Evolutionary conservation across 345 rosid species (phyloP), one percentile per base, ranked within the genome.

Genomic region (Adansonia digitata): DNA sequence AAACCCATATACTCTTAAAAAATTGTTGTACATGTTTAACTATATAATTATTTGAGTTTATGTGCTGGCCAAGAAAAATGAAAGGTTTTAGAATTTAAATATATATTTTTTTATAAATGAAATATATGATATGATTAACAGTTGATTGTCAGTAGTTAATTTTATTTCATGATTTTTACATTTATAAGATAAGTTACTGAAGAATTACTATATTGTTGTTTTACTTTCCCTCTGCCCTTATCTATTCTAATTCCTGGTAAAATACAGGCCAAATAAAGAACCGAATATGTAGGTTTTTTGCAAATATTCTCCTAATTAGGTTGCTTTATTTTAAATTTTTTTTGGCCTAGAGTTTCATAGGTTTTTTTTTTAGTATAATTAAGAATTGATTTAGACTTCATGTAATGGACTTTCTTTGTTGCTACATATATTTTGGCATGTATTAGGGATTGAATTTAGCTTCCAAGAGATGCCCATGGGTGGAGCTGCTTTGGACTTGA

Each of bases 401-500:
- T 2, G 8, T 2, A 24, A 4, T 61, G 39, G 11, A 37, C 49
- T 20, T 13, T 15, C n/a, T 69, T 71, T 70, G n/a, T n/a, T n/a
- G n/a, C n/a, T n/a, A n/a, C n/a, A n/a, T n/a, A n/a, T n/a, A n/a
- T n/a, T n/a, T n/a, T n/a, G n/a, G n/a, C n/a, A 4, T 56, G 3
- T 51, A 20, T 68, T 72, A 90, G 99, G 97, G 61, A 74, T 95
- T 85, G 90, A 91, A 49, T 95, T 95, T 83, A 80, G 73, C 75
- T 95, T 93, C 73, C 88, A 77, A 70, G 97, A 95, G 84, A 93
- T 90, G 99, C 91, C 93, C 0, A 76, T 95, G 78, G 99, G 99
- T 69, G 98, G 99, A 81, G 89, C 91, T 39, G 98, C 99, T 26
- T 85, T 95, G 83, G 98, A 95, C 84, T 88, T 89, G 83, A 86